Evolutionary conservation across 2,329 filamentous ascomycete genomes (phyloP), one percentile per base, ranked within the genome.

Genomic region (Sporothrix humicola): DNA sequence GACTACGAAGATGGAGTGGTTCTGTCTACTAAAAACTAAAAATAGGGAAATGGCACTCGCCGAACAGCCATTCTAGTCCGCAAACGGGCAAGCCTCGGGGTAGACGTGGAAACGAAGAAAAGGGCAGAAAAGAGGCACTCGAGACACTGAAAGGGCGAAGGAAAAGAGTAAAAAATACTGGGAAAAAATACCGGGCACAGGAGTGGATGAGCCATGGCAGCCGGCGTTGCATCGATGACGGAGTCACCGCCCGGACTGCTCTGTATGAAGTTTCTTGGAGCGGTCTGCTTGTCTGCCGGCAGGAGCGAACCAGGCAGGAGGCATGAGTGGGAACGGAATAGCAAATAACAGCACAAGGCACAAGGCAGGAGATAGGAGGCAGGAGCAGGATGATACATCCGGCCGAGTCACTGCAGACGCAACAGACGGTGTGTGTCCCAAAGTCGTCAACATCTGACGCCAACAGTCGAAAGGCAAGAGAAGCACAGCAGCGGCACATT

Each of bases 61-160:
- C n/a, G 26, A 69, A 52, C 42, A 44, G 56, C 42, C 56, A 50
- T 50, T 71, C 59, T 72, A 72, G 71, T 72, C 63, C 63, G 42
- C 61, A 69, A 72, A 31, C 15, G 42, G 71, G 50, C 71, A 72
- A 72, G 71, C 13, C 71, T 42, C n/a, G 37, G 31, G 59, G 37
- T 17, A 23, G 58, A 42, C 48, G 26, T 48, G 61, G 46, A 65
- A 66, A 44, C 46, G 26, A 52, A 26, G 31, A 50, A 65, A 20
- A 26, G 31, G 31, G 31, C 4, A 37, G 31, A 7, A 37, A 37
- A 37, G 31, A 37, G 31, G 31, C 31, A 37, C 23, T 26, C 23
- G 23, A 26, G 23, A 3, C 23, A 26, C 23, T 37, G 31, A 37
- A 37, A 37, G 5, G 31, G 31, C 7, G 31, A 37, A 37, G 31